These are phyloP conservation scores for Yamadazyma kitorensis DNA, from an alignment of 805 yeast genomes.

Conservation along the genomic window DNA sequence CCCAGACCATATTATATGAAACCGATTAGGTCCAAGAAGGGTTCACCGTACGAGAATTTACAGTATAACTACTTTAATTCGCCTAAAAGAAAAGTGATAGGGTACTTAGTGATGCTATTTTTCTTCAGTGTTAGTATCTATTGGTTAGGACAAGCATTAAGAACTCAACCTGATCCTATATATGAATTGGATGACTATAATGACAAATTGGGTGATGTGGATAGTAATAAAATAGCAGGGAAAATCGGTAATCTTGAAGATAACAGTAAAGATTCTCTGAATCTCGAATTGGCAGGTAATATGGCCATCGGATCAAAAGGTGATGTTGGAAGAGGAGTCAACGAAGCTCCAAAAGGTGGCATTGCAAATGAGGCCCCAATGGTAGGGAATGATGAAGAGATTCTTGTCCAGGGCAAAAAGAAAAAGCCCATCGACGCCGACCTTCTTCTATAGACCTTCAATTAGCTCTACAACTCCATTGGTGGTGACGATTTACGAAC, in stretches of 20 bases:
- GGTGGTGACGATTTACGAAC: neutral
- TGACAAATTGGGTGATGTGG: constrained; percentile 22
- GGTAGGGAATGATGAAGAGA: constrained; percentile 40
- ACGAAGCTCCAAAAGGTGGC: constrained; percentile 47
- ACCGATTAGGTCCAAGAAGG: constrained; percentile 31
- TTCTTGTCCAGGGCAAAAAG: constrained; percentile 12
- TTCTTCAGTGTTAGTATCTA: constrained; percentile 34
- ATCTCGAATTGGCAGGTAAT: constrained; percentile 36
- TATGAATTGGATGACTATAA: constrained; percentile 20
- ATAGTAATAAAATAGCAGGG: constrained; percentile 12
- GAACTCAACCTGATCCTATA: constrained; percentile 20
- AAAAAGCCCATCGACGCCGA: neutral
- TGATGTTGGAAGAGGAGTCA: constrained; percentile 36
- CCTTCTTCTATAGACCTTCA: neutral
- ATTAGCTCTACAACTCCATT: neutral
- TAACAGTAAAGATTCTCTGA: constrained; percentile 32
- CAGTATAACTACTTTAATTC: constrained; percentile 31
- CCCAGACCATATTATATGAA: constrained; percentile 48
- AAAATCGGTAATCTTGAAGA: constrained; percentile 7
- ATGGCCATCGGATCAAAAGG: constrained; percentile 39
- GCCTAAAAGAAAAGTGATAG: constrained; percentile 36
- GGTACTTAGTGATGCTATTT: constrained; percentile 34
- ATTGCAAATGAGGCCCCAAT: constrained; percentile 44
- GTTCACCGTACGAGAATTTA: constrained; percentile 33
- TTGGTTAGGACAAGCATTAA: constrained; percentile 37